Base-by-base conservation (phyloP, 306 rosid species). In the Casuarina glauca region DNA sequence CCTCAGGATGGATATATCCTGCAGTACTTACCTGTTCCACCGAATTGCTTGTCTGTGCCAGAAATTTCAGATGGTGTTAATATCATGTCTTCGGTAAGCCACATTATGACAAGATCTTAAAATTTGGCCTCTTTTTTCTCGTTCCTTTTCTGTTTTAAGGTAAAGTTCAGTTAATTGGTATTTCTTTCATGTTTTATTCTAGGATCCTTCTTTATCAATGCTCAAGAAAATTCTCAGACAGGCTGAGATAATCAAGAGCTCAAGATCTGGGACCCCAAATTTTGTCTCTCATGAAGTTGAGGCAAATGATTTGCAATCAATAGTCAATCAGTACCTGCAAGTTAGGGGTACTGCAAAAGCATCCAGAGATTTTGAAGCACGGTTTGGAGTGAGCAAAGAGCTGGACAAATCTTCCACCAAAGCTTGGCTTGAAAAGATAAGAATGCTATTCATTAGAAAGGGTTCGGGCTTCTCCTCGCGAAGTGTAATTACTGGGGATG, bases 401-500 rank as follows among this genome's bases (percentile, higher is more conserved):
- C 83, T 79, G 16, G 87, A 70, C 73, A 87, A 76, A 1, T 90
- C 97, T 3, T 86, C 99, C 2, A 92, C 93, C 15, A 91, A 95
- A 82, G 93, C 89, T 20, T 95, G 99, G 99, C 91, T 93, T 8
- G 99, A 95, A 57, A 95, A 95, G 68, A 95, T 95, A 90, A 89
- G 96, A 71, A 92, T 97, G 2, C 66, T 95, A 36, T 92, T 95
- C 74, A 95, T 95, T 49, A 83, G 96, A 80, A 95, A 95, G 85
- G 97, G 99, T 26, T 92, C 97, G 0, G 99, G 99, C n/a, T 95
- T 95, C 88, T 95, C 99, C 52, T 95, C 99, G 10, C 87, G 99
- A 36, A 86, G 87, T 80, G 99, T 95, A 43, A 93, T 95, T n/a
- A 95, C 99, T 10, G 99, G 99, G 53, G 99, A 95, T 78, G 85